Conservation (phyloP, 441 rosid species). For the Arabidopsis hybrid region DNA sequence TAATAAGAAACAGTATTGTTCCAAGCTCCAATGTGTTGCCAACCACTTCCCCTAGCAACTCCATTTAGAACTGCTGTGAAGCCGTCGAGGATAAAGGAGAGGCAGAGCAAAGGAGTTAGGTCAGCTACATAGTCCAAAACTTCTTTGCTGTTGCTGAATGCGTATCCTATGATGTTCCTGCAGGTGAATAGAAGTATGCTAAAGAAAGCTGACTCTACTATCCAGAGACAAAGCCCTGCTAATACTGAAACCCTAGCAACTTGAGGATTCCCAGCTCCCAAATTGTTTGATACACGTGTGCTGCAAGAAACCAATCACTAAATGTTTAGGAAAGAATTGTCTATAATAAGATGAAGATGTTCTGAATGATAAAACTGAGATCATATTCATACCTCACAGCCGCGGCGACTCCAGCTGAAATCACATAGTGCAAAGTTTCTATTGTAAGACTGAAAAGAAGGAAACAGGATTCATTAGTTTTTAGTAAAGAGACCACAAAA, state of each 20-base stretch:
- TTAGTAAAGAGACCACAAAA: background rate
- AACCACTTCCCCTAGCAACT: constrained; percentile 59
- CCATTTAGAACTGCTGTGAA: constrained; percentile 55
- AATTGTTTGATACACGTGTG: constrained; percentile 62
- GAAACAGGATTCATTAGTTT: background rate
- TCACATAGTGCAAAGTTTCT: constrained; percentile 36
- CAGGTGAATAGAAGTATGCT: constrained; percentile 47
- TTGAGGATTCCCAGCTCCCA: constrained; percentile 60
- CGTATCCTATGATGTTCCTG: constrained; percentile 51
- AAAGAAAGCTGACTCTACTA: constrained; percentile 44
- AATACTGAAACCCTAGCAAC: constrained; percentile 49
- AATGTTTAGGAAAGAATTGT: background rate
- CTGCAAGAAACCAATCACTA: constrained; percentile 33
- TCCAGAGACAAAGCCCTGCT: constrained; percentile 47
- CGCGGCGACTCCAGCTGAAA: constrained; percentile 32
- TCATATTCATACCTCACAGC: constrained; percentile 35
- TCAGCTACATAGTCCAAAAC: constrained; percentile 60
- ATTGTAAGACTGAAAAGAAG: constrained; percentile 34
- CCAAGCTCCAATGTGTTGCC: constrained; percentile 59
- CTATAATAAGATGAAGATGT: too few relatives aligned
- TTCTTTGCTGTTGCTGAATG: constrained; percentile 61
- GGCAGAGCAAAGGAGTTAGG: constrained; percentile 56
- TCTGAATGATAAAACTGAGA: background rate
- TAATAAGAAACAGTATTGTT: constrained; percentile 53
- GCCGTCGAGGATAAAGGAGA: constrained; percentile 56